Percentiles rank a stretch among this genome's conserved stretches.
Conservation (phyloP, 1,139 yeast species). For the Diutina ranongensis region DNA sequence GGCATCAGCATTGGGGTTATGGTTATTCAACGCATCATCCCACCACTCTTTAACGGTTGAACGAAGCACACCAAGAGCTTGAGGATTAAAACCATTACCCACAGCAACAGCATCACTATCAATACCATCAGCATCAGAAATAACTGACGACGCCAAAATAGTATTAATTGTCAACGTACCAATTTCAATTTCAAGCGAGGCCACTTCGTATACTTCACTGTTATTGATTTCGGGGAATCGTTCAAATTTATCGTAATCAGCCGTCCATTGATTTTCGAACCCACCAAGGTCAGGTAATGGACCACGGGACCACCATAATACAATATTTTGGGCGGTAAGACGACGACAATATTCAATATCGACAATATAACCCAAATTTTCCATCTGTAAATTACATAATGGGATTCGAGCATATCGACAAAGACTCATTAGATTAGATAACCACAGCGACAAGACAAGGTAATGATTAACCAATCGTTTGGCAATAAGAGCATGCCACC, state of each 20-base stretch:
- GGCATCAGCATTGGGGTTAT: conserved; percentile 66
- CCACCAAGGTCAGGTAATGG: conserved; percentile 88
- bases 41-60: conserved; percentile 82
- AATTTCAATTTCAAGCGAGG: conserved; percentile 70
- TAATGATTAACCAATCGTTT: conserved; percentile 62
- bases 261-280: conserved; percentile 24
- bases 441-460: conserved; percentile 66
- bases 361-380: conserved; percentile 66
- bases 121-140: conserved; percentile 85
- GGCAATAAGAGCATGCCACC: conserved; percentile 74
- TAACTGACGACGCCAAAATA: conserved; percentile 68
- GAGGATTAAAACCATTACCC: conserved; percentile 61
- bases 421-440: conserved; percentile 51
- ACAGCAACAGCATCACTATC: conserved; percentile 40
- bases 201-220: conserved; percentile 70
- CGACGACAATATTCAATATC: conserved; percentile 83
- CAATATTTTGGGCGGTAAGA: conserved; percentile 50
- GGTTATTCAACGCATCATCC: conserved; percentile 66
- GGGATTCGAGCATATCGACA: conserved; percentile 76
- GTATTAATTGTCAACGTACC: conserved; percentile 79
- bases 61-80: conserved; percentile 63
- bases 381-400: conserved; percentile 68
- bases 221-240: conserved; percentile 66
- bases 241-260: conserved; percentile 33
- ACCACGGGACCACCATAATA: conserved; percentile 87